phyloP scores from a whole-genome alignment of 495 filamentous ascomycete species.

The Coniosporium apollinis region DNA sequence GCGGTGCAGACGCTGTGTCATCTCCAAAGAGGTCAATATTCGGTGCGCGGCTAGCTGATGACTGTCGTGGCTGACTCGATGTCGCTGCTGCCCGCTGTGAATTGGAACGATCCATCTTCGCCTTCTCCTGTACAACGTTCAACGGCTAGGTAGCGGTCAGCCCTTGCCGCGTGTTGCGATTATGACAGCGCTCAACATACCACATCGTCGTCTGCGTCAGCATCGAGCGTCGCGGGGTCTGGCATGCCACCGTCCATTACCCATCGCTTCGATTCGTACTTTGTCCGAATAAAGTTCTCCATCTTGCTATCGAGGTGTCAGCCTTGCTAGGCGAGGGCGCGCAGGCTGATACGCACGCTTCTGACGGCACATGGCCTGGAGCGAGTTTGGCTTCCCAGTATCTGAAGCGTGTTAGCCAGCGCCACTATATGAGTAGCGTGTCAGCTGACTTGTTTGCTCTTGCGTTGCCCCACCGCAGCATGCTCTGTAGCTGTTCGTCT shows the following conservation, averaged over 20 bases:
- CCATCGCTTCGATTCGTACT: conserved; percentile 97
- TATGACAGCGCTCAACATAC: conserved; percentile 23
- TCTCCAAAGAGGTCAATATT: conserved; percentile 49
- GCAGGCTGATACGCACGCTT: conserved; percentile 39
- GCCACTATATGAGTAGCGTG: background rate
- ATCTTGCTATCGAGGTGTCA: conserved; percentile 49
- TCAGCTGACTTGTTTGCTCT: conserved; percentile 71
- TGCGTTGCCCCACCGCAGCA: conserved; percentile 85
- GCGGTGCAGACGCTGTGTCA: conserved; percentile 37
- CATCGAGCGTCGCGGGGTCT: conserved; percentile 72
- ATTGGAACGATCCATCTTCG: conserved; percentile 44
- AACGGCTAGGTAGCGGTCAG: conserved; percentile 34
- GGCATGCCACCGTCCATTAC: conserved; percentile 93
- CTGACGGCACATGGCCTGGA: conserved; percentile 83
- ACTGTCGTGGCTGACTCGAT: conserved; percentile 26
- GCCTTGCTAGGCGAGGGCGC: background rate
- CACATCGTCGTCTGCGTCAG: conserved; percentile 71
- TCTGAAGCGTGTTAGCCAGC: conserved; percentile 20
- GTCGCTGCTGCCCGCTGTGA: conserved; percentile 31
- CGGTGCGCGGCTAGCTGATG: conserved; percentile 26
- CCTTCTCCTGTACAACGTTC: conserved; percentile 57
- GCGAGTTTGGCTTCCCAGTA: conserved; percentile 96
- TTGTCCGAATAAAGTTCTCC: conserved; percentile 97
- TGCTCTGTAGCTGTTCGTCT: conserved; percentile 86
- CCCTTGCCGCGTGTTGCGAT: background rate